A percentile compares a stretch with the other conserved stretches of the same genome.
phyloP scores from a whole-genome alignment of 1,139 yeast genomes.

The Zygotorulaspora mrakii region DNA sequence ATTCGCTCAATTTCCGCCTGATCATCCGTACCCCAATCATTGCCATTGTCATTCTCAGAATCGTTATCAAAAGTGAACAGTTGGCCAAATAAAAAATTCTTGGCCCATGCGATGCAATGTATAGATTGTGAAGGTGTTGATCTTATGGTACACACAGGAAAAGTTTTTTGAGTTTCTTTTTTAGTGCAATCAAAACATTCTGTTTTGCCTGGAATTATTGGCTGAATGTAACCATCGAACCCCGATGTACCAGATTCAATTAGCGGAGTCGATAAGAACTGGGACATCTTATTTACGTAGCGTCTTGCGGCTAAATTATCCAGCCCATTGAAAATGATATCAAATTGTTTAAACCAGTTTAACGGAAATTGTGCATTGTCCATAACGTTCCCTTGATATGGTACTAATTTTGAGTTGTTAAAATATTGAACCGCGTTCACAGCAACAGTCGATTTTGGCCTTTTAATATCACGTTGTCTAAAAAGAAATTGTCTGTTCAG shows the following conservation, averaged over 20 bases:
- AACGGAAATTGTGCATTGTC: conserved; percentile 68
- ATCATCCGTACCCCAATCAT: conserved; percentile 56
- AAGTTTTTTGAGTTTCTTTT: conserved; percentile 83
- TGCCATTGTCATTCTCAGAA: conserved; percentile 43
- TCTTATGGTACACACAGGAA: conserved; percentile 94
- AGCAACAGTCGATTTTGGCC: conserved; percentile 80
- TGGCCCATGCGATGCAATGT: conserved; percentile 97
- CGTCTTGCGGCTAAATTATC: conserved; percentile 92
- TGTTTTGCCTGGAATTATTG: conserved; percentile 73
- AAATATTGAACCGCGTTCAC: conserved; percentile 74
- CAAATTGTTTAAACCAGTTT: conserved; percentile 77
- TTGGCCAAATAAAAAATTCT: conserved; percentile 79
- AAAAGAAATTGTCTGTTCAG: conserved; percentile 91
- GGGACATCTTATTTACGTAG: conserved; percentile 79
- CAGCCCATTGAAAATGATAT: conserved; percentile 80
- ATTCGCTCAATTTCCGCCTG: conserved; percentile 65
- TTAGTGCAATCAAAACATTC: conserved; percentile 94
- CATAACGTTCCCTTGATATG: conserved; percentile 88
- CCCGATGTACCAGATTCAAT: conserved; percentile 97
- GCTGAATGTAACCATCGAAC: conserved; percentile 87
- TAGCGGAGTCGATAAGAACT: conserved; percentile 68
- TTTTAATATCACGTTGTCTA: conserved; percentile 79
- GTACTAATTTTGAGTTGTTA: conserved; percentile 64
- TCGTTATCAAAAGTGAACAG: conserved; percentile 52
- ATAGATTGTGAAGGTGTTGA: conserved; percentile 96